phyloP scores from a whole-genome alignment of 805 yeast genomes.

The Saccharomycopsis sp. region DNA sequence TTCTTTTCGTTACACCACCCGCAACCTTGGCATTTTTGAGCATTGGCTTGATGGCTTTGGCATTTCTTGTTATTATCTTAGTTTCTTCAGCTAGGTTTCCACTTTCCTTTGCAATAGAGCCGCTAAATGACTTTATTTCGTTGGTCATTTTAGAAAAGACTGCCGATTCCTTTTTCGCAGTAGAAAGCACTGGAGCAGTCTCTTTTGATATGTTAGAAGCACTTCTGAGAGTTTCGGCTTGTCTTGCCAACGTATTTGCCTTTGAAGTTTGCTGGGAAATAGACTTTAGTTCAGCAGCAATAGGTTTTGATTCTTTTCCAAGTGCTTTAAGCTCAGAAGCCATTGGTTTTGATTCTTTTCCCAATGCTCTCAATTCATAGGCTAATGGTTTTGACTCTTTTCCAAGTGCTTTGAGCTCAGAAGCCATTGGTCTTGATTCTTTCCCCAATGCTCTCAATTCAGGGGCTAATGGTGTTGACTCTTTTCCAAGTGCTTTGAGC shows the following conservation, averaged over 20 bases:
- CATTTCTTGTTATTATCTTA: not conserved
- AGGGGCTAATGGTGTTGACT: too few species aligned
- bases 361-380: not conserved
- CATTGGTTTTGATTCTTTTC: not conserved
- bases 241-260: not conserved
- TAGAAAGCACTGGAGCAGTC: not conserved
- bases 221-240: not conserved
- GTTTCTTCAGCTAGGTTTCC: not conserved
- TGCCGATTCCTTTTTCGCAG: not conserved
- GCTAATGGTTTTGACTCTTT: not conserved
- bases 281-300: not conserved
- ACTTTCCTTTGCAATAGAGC: not conserved
- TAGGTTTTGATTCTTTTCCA: not conserved
- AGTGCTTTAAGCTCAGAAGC: not conserved
- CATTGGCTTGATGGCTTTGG: not conserved
- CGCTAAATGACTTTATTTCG: not conserved
- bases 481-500: not conserved
- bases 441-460: not conserved
- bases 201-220: not conserved
- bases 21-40: constrained; percentile 4
- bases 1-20: constrained; percentile 1
- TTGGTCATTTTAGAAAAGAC: not conserved
- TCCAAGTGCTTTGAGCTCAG: not conserved
- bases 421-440: not conserved
- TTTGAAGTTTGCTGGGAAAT: not conserved